A percentile compares a stretch with the other conserved stretches of the same genome.
phyloP scores from a whole-genome alignment of 352 stramenopile genomes.

The Pythium scleroteichum region DNA sequence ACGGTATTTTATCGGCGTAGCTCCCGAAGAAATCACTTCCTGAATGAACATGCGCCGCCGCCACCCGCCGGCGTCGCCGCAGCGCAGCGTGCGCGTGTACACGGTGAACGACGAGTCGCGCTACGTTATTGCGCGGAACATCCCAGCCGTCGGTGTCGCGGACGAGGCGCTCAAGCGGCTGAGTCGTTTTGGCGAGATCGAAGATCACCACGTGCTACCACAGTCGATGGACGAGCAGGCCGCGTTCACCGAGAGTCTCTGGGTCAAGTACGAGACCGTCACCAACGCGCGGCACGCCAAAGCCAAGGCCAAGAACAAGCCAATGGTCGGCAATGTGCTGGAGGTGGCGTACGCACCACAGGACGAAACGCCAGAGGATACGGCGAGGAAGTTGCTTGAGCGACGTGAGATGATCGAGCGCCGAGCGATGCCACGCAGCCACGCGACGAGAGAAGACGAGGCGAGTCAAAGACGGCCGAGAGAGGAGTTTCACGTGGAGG shows the following conservation, averaged over 20 bases:
- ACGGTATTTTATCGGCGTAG: slow-evolving; percentile 4
- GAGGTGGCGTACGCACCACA: slow-evolving; percentile 66
- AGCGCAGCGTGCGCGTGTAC: slow-evolving; percentile 34
- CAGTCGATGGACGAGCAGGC: neutral
- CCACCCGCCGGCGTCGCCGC: neutral
- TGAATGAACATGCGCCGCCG: neutral
- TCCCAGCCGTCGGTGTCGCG: slow-evolving; percentile 31
- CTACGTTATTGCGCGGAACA: slow-evolving; percentile 36
- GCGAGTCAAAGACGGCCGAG: neutral
- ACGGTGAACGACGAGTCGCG: slow-evolving; percentile 43
- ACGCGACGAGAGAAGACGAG: neutral
- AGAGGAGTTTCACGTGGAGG: slow-evolving; percentile 7
- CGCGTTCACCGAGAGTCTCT: slow-evolving; percentile 60
- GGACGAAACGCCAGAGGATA: slow-evolving; percentile 59
- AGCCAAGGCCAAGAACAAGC: slow-evolving; percentile 48
- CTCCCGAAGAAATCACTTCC: neutral
- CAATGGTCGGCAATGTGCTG: slow-evolving; percentile 66
- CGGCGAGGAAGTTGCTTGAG: slow-evolving; percentile 57
- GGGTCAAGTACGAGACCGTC: slow-evolving; percentile 75
- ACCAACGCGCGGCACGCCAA: slow-evolving; percentile 79
- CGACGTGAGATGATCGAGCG: slow-evolving; percentile 55
- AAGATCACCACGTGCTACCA: slow-evolving; percentile 28
- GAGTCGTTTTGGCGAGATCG: slow-evolving; percentile 28
- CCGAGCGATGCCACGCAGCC: slow-evolving; percentile 22
- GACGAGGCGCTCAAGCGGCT: slow-evolving; percentile 32